Conservation (phyloP, 1,284 basidiomycete species). For the Apiotrichum laibachii region DNA sequence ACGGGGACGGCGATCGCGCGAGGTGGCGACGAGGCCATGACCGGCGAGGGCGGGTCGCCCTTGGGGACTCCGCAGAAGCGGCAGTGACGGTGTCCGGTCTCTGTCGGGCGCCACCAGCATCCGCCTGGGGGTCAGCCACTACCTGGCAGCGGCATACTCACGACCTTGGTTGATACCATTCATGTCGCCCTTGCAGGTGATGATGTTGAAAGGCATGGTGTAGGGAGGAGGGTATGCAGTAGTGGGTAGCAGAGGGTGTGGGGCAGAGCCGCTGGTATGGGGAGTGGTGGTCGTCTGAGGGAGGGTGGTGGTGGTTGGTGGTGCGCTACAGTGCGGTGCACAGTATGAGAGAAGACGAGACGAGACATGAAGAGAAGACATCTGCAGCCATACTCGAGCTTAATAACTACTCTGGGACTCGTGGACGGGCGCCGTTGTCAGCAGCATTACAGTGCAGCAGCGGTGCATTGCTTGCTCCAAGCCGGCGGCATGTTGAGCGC, state of each 20-base stretch:
- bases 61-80: conserved; percentile 4
- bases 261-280: background rate
- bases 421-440: too few species aligned
- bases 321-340: background rate
- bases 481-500: too few species aligned
- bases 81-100: background rate
- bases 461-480: too few species aligned
- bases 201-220: background rate
- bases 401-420: too few species aligned
- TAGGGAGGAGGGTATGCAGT: background rate
- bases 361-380: background rate
- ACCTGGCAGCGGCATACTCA: background rate
- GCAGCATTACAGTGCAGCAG: too few species aligned
- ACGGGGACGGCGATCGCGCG: too few species aligned
- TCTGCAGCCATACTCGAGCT: too few species aligned
- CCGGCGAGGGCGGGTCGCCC: background rate
- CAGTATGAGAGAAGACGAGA: background rate
- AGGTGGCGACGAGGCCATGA: background rate
- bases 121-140: background rate
- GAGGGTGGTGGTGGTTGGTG: background rate
- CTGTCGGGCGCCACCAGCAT: conserved; percentile 1
- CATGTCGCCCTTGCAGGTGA: conserved; percentile 4
- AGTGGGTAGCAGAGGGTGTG: background rate
- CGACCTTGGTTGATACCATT: conserved; percentile 6
- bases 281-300: background rate